Evolutionary conservation across 2,329 filamentous ascomycete genomes (phyloP).

Genomic region (Penicillium sp.): DNA sequence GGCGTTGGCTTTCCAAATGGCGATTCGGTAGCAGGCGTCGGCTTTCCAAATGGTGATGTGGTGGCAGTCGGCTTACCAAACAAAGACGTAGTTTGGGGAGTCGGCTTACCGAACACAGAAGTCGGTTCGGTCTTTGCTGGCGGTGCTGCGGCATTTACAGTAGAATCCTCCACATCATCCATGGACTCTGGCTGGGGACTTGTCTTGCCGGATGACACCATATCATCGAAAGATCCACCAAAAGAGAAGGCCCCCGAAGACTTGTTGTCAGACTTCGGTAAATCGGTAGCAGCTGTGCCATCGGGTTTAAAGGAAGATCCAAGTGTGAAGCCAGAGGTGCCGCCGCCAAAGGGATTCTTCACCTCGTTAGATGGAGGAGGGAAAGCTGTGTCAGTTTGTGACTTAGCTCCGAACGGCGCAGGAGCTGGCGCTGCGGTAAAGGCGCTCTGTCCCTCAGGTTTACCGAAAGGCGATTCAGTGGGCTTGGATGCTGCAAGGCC

Average conservation of each 20-base stretch:
- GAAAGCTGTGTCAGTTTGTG: conserved; percentile 28
- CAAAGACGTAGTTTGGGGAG: background rate
- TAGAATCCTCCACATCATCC: conserved; percentile 37
- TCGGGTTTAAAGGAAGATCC: conserved; percentile 48
- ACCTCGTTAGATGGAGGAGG: conserved; percentile 18
- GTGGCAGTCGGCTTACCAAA: conserved; percentile 7
- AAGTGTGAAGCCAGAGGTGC: conserved; percentile 39
- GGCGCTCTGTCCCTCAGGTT: conserved; percentile 22
- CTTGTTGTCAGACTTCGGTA: conserved; percentile 38
- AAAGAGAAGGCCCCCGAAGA: conserved; percentile 39
- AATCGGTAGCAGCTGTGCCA: conserved; percentile 40
- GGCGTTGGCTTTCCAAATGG: conserved; percentile 9
- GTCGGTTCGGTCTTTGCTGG: conserved; percentile 26
- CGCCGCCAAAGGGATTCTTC: conserved; percentile 31
- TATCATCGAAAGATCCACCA: conserved; percentile 40
- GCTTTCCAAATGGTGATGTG: conserved; percentile 29
- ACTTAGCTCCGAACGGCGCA: conserved; percentile 32
- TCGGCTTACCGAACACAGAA: conserved; percentile 2
- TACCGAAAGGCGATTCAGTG: conserved; percentile 22
- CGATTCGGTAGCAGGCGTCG: background rate
- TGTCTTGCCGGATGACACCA: conserved; percentile 38
- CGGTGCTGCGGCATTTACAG: conserved; percentile 11
- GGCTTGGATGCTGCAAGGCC: conserved; percentile 28
- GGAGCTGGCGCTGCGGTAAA: conserved; percentile 25
- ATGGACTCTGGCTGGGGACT: conserved; percentile 38